A percentile compares a stretch with the other conserved stretches of the same genome.
Conservation (phyloP, 805 yeast species). For the Lachancea quebecensis region DNA sequence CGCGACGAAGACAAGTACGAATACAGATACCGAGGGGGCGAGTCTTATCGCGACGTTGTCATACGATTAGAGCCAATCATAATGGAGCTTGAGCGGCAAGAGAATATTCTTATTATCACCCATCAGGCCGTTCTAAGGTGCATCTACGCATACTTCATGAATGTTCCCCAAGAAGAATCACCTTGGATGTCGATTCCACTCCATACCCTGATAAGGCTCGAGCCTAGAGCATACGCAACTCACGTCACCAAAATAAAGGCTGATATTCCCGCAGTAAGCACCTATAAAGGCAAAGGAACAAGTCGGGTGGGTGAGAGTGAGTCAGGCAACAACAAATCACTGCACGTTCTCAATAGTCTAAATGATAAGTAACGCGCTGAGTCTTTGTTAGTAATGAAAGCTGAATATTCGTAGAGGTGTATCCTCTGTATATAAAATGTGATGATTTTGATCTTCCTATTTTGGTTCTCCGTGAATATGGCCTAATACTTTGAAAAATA, state of each 20-base stretch:
- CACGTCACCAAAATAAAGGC: constrained; percentile 86
- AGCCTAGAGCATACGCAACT: constrained; percentile 92
- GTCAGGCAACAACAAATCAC: constrained; percentile 10
- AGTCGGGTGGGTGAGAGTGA: constrained; percentile 38
- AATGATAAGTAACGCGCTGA: background rate
- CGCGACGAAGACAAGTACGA: constrained; percentile 94
- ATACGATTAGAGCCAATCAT: constrained; percentile 93
- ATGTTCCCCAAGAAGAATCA: constrained; percentile 92
- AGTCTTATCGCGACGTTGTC: constrained; percentile 91
- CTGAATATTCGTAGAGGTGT: background rate
- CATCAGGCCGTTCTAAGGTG: constrained; percentile 97
- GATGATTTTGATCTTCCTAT: background rate
- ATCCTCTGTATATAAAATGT: background rate
- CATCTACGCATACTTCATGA: constrained; percentile 96
- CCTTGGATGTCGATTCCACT: constrained; percentile 99
- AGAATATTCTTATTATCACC: constrained; percentile 88
- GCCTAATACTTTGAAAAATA: background rate
- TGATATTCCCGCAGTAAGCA: constrained; percentile 94
- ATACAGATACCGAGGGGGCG: constrained; percentile 95
- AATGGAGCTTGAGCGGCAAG: constrained; percentile 97
- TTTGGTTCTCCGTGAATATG: background rate
- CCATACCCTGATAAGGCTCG: constrained; percentile 88
- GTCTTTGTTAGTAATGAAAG: background rate
- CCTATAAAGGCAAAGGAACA: constrained; percentile 93
- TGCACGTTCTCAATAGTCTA: constrained; percentile 14